phyloP scores from a whole-genome alignment of 1,284 basidiomycete species.

The Leccinum angustisporum region DNA sequence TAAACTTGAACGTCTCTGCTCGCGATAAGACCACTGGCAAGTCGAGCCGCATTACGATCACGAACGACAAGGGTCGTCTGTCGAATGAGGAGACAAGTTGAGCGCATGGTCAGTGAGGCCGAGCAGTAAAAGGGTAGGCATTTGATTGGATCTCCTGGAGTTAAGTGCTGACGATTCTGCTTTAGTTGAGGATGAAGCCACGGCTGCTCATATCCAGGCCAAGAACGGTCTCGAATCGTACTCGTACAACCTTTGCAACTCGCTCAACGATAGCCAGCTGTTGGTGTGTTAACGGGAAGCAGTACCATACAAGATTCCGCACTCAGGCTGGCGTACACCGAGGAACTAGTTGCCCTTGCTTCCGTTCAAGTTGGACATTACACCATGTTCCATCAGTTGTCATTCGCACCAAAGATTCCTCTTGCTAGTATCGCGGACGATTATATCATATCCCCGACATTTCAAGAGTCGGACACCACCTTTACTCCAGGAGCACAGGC shows the following conservation, averaged over 20 bases:
- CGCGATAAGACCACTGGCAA: conserved; percentile 98
- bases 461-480: too few species aligned
- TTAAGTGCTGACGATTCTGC: conserved; percentile 22
- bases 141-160: background rate
- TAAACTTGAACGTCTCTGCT: conserved; percentile 83
- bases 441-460: conserved; percentile 57
- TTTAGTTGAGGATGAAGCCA: conserved; percentile 77
- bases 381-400: conserved; percentile 85
- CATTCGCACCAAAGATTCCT: conserved; percentile 80
- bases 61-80: too few species aligned
- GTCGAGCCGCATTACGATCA: conserved; percentile 78
- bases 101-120: too few species aligned
- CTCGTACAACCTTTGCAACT: conserved; percentile 95
- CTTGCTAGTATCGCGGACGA: conserved; percentile 84
- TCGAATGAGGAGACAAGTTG: too few species aligned
- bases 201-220: conserved; percentile 78
- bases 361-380: conserved; percentile 76
- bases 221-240: conserved; percentile 94
- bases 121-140: background rate
- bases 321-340: conserved; percentile 42
- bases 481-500: too few species aligned
- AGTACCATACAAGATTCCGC: conserved; percentile 29
- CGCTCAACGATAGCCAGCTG: conserved; percentile 82
- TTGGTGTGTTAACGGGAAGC: conserved; percentile 24
- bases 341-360: conserved; percentile 68